A percentile compares a stretch with the other conserved stretches of the same genome.
Conservation (phyloP, 306 rosid genomes). For the Betula pendula region DNA sequence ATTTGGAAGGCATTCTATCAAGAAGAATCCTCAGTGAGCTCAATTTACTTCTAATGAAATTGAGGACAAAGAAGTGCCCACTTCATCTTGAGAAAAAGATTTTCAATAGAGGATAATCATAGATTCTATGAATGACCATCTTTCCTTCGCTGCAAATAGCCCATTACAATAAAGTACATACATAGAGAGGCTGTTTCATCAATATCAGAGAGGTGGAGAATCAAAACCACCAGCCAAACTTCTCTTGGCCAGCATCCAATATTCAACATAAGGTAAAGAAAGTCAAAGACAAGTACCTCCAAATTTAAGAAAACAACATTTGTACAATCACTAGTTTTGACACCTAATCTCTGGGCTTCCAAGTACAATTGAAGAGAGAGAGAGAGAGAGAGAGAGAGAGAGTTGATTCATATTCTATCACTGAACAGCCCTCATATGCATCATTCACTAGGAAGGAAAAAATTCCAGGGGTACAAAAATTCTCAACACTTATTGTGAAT, state of each 20-base stretch:
- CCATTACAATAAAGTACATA: background rate
- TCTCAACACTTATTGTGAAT: background rate
- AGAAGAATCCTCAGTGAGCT: conserved; percentile 2
- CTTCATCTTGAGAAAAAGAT: background rate
- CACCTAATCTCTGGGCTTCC: background rate
- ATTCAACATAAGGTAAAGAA: background rate
- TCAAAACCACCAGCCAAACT: background rate
- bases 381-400: too few relatives aligned
- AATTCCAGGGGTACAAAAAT: background rate
- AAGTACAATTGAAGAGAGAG: background rate
- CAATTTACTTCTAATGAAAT: background rate
- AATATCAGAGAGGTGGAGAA: background rate
- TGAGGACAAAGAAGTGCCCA: background rate
- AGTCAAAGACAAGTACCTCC: background rate
- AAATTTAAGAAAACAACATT: background rate
- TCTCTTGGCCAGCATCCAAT: background rate
- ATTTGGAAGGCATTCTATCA: background rate
- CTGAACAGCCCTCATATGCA: background rate
- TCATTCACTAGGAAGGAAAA: background rate
- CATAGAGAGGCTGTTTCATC: background rate
- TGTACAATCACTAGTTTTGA: background rate
- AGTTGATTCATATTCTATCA: background rate
- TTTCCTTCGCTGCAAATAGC: background rate
- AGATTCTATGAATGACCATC: background rate
- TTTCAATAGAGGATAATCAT: background rate